Base-by-base conservation (phyloP, 768 basidiomycete genomes). In the Boletus pseudopeckii region DNA sequence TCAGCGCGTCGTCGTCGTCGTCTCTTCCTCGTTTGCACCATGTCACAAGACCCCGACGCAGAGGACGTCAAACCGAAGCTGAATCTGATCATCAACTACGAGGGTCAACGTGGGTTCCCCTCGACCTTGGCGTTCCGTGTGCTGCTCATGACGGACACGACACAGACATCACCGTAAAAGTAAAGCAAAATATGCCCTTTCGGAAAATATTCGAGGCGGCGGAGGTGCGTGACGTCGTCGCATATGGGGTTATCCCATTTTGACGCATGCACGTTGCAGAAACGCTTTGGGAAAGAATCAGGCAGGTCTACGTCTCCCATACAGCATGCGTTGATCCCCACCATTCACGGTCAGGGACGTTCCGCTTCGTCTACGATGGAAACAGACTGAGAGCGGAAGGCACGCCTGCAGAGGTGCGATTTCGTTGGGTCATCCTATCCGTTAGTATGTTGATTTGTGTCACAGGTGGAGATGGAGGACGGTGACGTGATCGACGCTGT, bases 61-160 rank as follows among this genome's bases (percentile, higher is more conserved):
- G 85, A 65, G 26, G 64, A 88, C 52, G 80, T 82, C 24, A 88
- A 88, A 66, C 86, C 86, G 15, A 88, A 88, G 60, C 72, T 88
- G 44, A 85, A 82, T 65, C 67, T 88, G n/a, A 71, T 73, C 48
- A 74, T 88, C 59, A 66, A 68, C 34, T 81, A 77, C 54, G 83
- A 86, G 52, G 81, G 79, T 15, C 70, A 72, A 50, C 74, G 86
- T 87, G 39, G 59, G 78, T 61, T 42, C 15, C 1, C 10, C 2
- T 7, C 18, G 8, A 2, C 18, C 41, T 53, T 17, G 33, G 20
- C 4, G 22, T 26, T 20, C 1, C 39, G 4, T 34, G 20, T 46
- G 32, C 17, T 44, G 41, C 54, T 59, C 56, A 57, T 24, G 48
- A 17, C 14, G 6, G 15, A 28, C 24, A 37, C 24, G 11, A 6